Conservation (phyloP, 371 early-diverging fungal genomes). For the Haplosporangium sp. region DNA sequence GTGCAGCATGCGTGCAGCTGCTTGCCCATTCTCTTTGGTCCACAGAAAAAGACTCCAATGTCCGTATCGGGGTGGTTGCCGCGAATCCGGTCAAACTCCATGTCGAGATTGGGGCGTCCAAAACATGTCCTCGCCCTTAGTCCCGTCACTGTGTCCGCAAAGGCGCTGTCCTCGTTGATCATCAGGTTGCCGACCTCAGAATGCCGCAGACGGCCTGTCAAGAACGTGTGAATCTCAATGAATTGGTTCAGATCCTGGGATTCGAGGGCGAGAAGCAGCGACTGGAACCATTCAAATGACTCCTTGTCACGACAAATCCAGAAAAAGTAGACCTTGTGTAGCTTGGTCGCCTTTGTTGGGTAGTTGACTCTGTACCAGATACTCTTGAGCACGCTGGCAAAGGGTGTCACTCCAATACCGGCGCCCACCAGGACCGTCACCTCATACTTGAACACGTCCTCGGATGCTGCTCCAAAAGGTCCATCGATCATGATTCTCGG, state of each 20-base stretch:
- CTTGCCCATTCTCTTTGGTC: constrained; percentile 66
- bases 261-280: constrained; percentile 74
- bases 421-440: constrained; percentile 84
- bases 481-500: constrained; percentile 87
- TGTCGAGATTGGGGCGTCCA: constrained; percentile 70
- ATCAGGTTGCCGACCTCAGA: constrained; percentile 66
- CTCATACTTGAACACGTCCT: constrained; percentile 89
- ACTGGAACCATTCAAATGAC: constrained; percentile 86
- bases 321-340: constrained; percentile 88
- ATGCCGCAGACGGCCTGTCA: constrained; percentile 71
- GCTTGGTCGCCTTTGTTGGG: constrained; percentile 58
- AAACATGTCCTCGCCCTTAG: constrained; percentile 67
- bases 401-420: constrained; percentile 81
- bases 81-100: constrained; percentile 67
- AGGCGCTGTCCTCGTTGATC: constrained; percentile 62
- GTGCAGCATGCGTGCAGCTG: constrained; percentile 68
- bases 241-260: constrained; percentile 70
- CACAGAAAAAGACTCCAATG: constrained; percentile 74
- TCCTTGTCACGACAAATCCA: constrained; percentile 86
- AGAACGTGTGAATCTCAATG: constrained; percentile 79
- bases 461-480: constrained; percentile 87
- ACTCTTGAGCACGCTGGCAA: constrained; percentile 57
- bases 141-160: constrained; percentile 66
- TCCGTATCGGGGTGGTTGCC: constrained; percentile 62
- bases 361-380: constrained; percentile 63